Percentiles rank a stretch among this genome's conserved stretches.
Conservation (phyloP, 306 rosid species). For the Ammopiptanthus mongolicus region DNA sequence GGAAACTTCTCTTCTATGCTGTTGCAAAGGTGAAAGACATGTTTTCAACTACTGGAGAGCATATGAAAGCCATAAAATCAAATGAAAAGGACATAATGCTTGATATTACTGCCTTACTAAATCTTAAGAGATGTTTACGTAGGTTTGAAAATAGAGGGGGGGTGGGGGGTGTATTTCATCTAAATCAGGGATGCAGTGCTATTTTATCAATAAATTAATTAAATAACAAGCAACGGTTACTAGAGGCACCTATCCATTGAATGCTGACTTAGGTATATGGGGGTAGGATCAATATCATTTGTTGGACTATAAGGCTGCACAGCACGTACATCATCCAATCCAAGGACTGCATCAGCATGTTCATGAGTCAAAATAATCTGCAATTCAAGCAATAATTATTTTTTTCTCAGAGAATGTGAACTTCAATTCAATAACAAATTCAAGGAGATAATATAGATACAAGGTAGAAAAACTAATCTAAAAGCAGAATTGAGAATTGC, state of each 20-base stretch:
- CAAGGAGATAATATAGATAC: background rate
- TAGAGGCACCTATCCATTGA: conserved; percentile 79
- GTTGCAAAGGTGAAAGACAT: conserved; percentile 33
- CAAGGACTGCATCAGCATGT: conserved; percentile 99
- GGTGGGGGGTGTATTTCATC: background rate
- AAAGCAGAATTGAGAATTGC: background rate
- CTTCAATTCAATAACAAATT: background rate
- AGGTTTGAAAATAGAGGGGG: background rate
- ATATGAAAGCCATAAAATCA: conserved; percentile 10
- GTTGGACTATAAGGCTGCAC: conserved; percentile 78
- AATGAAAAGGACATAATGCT: conserved; percentile 9
- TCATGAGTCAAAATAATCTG: conserved; percentile 98
- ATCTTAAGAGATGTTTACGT: background rate
- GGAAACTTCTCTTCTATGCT: conserved; percentile 81
- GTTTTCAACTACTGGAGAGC: conserved; percentile 15
- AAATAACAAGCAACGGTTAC: background rate
- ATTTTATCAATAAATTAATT: background rate
- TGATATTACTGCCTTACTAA: background rate
- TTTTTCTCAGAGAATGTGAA: background rate
- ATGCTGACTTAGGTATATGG: conserved; percentile 70
- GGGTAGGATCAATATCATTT: conserved; percentile 86
- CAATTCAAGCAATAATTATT: conserved; percentile 25
- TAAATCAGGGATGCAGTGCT: background rate
- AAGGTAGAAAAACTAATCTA: conserved; percentile 2
- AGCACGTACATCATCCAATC: conserved; percentile 92